Evolutionary conservation across 1,139 yeast genomes (phyloP), one percentile per base, ranked within the genome.

Genomic region (Geotrichum citri-aurantii): DNA sequence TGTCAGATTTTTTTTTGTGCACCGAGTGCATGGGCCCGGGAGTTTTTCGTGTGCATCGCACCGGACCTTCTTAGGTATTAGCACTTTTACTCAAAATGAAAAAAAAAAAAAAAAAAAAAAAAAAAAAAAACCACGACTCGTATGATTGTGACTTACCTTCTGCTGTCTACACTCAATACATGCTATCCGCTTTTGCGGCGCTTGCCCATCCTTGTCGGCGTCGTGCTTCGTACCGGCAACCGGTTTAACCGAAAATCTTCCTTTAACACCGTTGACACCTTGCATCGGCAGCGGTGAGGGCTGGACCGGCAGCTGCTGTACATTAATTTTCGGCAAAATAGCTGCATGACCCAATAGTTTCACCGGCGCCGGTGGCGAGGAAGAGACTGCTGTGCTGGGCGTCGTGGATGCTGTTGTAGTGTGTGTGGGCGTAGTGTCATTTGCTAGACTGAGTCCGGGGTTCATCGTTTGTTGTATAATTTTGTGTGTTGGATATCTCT

Each of bases 141-240:
- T 21, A 24, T 46, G 26, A 1, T 33, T 33, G 29, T 17, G 7
- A 48, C 58, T 59, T 60, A 74, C 77, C 73, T 93, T 93, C 70
- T 93, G 99, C 72, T 93, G 99, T 21, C 99, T 81, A 70, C 99
- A 93, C 69, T 92, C 97, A 1, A 89, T 91, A 75, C 99, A 93
- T 0, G 98, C 98, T 71, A 91, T 84, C 62, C 85, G 80, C 68
- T 85, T 85, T 5, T 37, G 44, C 7, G 44, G 44, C 8, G 44
- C 44, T 8, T 37, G 44, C 1, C 44, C 44, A 37, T 37, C 44
- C 10, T 17, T 37, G 44, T 37, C 44, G 5, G 44, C 44, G 6
- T 37, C 44, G 44, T n/a, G 44, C 21, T 37, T 37, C 21, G 7
- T 37, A 7, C 44, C 44, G 17, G 44, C 1, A 19, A n/a, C 21